Conservation (phyloP, 2,329 filamentous ascomycete genomes). For the Sclerotinia glacialis region DNA sequence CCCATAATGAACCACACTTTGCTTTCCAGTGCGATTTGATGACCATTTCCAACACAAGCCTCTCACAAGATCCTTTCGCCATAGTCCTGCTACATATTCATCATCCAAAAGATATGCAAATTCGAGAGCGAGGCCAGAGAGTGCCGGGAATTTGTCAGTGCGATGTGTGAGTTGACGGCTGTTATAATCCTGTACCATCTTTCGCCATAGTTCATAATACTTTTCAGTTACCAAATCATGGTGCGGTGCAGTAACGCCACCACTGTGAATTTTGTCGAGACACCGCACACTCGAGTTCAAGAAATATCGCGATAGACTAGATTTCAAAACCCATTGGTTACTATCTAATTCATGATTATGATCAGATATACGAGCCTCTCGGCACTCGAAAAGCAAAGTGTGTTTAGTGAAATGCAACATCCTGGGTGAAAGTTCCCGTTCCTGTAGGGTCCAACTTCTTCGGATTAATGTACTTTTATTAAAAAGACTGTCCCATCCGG, state of each 20-base stretch:
- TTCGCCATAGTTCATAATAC: constrained; percentile 19
- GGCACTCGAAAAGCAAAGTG: constrained; percentile 20
- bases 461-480: constrained; percentile 1
- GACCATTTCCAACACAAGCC: constrained; percentile 22
- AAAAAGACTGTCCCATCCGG: constrained; percentile 19
- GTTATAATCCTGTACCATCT: constrained; percentile 22
- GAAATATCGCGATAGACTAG: constrained; percentile 4
- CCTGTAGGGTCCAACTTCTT: constrained; percentile 31
- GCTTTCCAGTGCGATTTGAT: not conserved
- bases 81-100: constrained; percentile 23
- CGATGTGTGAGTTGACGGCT: constrained; percentile 20
- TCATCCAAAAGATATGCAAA: constrained; percentile 15
- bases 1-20: constrained; percentile 5
- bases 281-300: constrained; percentile 14
- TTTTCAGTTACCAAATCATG: constrained; percentile 6
- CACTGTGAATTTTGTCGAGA: constrained; percentile 16
- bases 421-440: constrained; percentile 23
- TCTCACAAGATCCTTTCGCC: constrained; percentile 19
- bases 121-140: constrained; percentile 23
- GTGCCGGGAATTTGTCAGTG: constrained; percentile 20
- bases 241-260: not conserved
- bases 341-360: not conserved
- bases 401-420: constrained; percentile 28
- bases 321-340: constrained; percentile 12
- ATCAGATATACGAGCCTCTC: constrained; percentile 14